Evolutionary conservation across 176 grass and related monocot species (phyloP), one percentile per base, ranked within the genome.

Genomic region (Pharus latifolius): DNA sequence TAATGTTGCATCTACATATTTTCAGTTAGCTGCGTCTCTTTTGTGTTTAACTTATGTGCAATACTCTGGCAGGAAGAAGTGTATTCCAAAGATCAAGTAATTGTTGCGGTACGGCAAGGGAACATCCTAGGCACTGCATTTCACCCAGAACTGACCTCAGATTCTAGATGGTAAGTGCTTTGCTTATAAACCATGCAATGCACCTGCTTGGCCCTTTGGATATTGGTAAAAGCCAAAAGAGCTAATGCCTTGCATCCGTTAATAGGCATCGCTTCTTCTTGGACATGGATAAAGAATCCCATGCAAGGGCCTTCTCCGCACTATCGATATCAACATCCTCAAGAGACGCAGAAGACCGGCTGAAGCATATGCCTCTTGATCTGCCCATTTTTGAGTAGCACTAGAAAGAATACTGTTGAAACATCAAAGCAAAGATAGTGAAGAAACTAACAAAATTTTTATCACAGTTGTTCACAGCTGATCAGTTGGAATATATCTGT

Each of bases 51-150:
- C 40, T 69, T 31, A 75, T 15, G 6, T 9, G n/a, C 31, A 75
- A 33, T 43, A 38, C 63, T 55, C 56, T 77, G 25, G 43, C 86
- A 94, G 87, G 90, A 91, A 56, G 72, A 28, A 78, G 76, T 91
- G 60, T 92, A 84, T 67, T 83, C 79, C 3, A 81, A 78, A 19
- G 90, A 99, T 19, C 62, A 72, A 1, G 90, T 99, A 31, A 88
- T 94, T 65, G 95, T 94, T 57, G 95, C 95, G 45, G 87, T 99
- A 47, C 76, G 85, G 49, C 95, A 99, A 79, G 68, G 87, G 62
- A 88, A 91, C 69, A 83, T 99, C 60, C 90, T 99, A 0, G 95
- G 78, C 23, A 99, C 95, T n/a, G 90, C 89, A 41, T 98, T 98
- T 63, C 94, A 98, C 49, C 89, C 94, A 67, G 94, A 98, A 58